A percentile compares a stretch with the other conserved stretches of the same genome.
Evolutionary conservation across 371 early-diverging fungal genomes (phyloP).

Genomic region (Dipsacomyces acuminosporus): DNA sequence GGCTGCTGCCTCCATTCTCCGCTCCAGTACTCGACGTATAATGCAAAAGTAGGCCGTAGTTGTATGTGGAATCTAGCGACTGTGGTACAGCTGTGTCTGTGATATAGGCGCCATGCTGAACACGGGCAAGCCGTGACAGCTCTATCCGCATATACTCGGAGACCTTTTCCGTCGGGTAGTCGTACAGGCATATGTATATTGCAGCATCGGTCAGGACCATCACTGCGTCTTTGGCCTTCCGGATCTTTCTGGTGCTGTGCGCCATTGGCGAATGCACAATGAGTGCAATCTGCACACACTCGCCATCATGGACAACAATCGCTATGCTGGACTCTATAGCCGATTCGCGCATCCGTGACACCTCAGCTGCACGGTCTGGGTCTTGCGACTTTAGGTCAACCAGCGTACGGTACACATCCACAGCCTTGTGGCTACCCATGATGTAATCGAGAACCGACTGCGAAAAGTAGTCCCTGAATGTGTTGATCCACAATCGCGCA

Average conservation of each 20-base stretch:
- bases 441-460: constrained; percentile 38
- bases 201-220: constrained; percentile 63
- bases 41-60: constrained; percentile 32
- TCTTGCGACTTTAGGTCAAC: constrained; percentile 39
- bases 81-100: constrained; percentile 38
- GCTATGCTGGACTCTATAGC: constrained; percentile 26
- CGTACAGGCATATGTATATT: constrained; percentile 67
- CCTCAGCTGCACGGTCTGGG: constrained; percentile 27
- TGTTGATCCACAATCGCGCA: constrained; percentile 41
- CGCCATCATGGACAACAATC: constrained; percentile 23
- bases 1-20: no score
- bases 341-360: constrained; percentile 17
- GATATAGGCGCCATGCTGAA: constrained; percentile 55
- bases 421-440: constrained; percentile 26
- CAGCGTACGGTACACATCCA: constrained; percentile 34
- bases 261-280: constrained; percentile 31
- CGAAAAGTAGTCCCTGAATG: constrained; percentile 46
- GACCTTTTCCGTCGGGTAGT: constrained; percentile 67
- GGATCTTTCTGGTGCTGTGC: constrained; percentile 15
- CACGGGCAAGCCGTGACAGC: constrained; percentile 52
- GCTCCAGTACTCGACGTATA: no score
- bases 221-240: constrained; percentile 55
- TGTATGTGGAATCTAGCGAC: constrained; percentile 21
- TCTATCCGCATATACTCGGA: constrained; percentile 61
- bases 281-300: constrained; percentile 30